Conservation (phyloP, 139 green algal genomes). For the Chlorella sp. region DNA sequence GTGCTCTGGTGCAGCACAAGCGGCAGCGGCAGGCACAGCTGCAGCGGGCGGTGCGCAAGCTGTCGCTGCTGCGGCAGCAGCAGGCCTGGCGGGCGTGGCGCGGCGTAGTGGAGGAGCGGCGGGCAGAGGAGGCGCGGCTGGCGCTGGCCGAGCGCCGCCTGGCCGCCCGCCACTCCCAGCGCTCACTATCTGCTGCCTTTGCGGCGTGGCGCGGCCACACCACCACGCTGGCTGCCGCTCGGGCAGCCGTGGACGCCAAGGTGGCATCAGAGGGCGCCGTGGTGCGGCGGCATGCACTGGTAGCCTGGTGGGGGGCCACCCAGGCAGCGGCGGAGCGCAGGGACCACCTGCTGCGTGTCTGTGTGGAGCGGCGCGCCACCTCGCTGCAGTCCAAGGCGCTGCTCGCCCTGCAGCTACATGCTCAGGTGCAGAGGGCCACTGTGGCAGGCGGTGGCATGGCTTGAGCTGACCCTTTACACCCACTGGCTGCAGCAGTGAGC, state of each 20-base stretch:
- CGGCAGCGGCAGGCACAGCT: neutral
- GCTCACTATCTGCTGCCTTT: neutral
- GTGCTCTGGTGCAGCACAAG: neutral
- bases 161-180: neutral
- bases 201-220: conserved; percentile 7
- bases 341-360: conserved; percentile 17
- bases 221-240: neutral
- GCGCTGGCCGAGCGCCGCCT: neutral
- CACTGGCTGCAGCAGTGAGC: neutral
- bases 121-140: neutral
- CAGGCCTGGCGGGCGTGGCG: conserved; percentile 16
- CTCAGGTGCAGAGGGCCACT: neutral
- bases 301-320: conserved; percentile 6
- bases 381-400: conserved; percentile 10
- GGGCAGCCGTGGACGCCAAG: conserved; percentile 19
- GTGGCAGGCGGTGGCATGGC: neutral
- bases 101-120: neutral
- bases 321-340: neutral
- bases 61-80: neutral
- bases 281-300: conserved; percentile 14
- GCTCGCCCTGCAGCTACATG: conserved; percentile 20
- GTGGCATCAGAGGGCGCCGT: neutral
- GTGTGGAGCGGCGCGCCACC: neutral
- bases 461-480: neutral
- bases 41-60: conserved; percentile 9